These are phyloP conservation scores for Cymbidium sinense DNA, from an alignment of 106 monocot genomes.

Conservation along the genomic window DNA sequence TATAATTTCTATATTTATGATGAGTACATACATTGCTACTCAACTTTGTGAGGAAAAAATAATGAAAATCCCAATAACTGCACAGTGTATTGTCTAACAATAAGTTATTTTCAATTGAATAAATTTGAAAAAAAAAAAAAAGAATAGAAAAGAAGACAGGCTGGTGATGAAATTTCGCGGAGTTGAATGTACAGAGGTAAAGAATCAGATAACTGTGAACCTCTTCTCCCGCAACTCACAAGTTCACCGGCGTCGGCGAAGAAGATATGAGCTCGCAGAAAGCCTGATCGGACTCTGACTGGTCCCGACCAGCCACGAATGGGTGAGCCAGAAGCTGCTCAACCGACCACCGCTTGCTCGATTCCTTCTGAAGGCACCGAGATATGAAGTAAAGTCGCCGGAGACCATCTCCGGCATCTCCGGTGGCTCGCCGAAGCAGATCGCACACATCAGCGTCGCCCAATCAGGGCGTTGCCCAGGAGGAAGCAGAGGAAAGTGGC, in stretches of 20 bases:
- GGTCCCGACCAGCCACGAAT: slow-evolving; percentile 33
- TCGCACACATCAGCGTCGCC: slow-evolving; percentile 82
- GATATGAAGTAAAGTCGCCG: slow-evolving; percentile 48
- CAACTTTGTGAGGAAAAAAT: too few species aligned
- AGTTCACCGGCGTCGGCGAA: neutral
- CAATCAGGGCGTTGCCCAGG: slow-evolving; percentile 68
- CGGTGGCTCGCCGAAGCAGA: slow-evolving; percentile 66
- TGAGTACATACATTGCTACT: too few species aligned
- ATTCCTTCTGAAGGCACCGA: slow-evolving; percentile 61
- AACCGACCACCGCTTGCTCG: slow-evolving; percentile 51
- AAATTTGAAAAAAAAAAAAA: neutral
- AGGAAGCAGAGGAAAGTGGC: slow-evolving; percentile 54
- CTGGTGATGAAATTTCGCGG: neutral
- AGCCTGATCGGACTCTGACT: slow-evolving; percentile 17
- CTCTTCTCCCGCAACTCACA: neutral
- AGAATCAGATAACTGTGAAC: neutral
- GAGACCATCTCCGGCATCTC: slow-evolving; percentile 30
- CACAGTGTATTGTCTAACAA: neutral
- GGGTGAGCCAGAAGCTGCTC: slow-evolving; percentile 58
- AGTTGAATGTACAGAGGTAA: too few species aligned
- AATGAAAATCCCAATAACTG: neutral
- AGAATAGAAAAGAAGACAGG: neutral
- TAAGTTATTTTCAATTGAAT: neutral
- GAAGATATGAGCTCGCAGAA: slow-evolving; percentile 6
- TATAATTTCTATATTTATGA: too few species aligned